A percentile compares a stretch with the other conserved stretches of the same genome.
Evolutionary conservation across 78 protist species (phyloP).

Genomic region (Carpediemonas membranifera): DNA sequence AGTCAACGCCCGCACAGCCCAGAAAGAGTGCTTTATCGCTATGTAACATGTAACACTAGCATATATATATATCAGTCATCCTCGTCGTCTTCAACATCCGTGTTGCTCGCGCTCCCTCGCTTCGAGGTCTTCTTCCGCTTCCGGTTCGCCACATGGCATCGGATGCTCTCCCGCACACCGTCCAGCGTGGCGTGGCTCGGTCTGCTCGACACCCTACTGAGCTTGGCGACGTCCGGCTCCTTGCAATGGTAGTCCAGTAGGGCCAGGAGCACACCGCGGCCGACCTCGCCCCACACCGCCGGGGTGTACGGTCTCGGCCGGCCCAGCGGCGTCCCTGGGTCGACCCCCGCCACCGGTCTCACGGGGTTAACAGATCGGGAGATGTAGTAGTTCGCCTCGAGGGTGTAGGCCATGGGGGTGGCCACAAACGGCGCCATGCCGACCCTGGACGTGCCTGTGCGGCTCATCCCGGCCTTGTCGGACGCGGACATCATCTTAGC

Average conservation of each 20-base stretch:
- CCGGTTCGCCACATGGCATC: not conserved
- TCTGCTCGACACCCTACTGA: not conserved
- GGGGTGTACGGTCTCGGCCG: not conserved
- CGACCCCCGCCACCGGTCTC: too few species aligned
- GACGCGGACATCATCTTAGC: not conserved
- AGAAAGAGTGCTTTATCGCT: too few species aligned
- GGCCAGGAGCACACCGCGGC: not conserved
- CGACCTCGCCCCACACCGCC: not conserved
- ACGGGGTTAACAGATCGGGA: not conserved
- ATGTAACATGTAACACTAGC: too few species aligned
- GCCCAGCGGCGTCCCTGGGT: not conserved
- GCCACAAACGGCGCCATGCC: not conserved
- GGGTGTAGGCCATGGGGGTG: constrained; percentile 12
- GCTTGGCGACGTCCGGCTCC: too few species aligned
- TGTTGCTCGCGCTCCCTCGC: too few species aligned
- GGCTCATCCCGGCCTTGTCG: not conserved
- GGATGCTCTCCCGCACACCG: too few species aligned
- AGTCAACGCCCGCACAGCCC: too few species aligned
- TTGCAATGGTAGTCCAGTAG: not conserved
- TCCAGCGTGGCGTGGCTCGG: not conserved
- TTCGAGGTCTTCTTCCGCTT: too few species aligned
- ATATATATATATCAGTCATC: too few species aligned
- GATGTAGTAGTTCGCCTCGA: constrained; percentile 14
- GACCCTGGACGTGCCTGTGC: constrained; percentile 15
- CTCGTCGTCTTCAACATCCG: too few species aligned